phyloP scores from a whole-genome alignment of 331 rosid genomes.

The Malus hybrid region DNA sequence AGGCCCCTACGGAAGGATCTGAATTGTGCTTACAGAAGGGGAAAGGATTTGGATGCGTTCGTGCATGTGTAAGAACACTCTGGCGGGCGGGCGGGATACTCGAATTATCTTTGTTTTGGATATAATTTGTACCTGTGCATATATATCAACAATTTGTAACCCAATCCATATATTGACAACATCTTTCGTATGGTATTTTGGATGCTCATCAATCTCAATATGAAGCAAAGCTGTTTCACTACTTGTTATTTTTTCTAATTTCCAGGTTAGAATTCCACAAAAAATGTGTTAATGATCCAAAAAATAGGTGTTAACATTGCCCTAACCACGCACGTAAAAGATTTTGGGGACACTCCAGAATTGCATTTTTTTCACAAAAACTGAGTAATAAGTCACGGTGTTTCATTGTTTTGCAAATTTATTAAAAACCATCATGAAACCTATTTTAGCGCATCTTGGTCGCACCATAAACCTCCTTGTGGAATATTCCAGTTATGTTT shows the following conservation, averaged over 20 bases:
- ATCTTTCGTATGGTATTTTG: neutral
- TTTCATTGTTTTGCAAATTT: too few species aligned
- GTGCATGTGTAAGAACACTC: conserved; percentile 4
- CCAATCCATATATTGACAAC: too few species aligned
- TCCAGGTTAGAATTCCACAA: neutral
- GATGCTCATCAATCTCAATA: neutral
- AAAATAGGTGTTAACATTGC: neutral
- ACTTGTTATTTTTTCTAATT: neutral
- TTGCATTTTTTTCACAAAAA: too few species aligned
- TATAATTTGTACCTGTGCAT: conserved; percentile 10
- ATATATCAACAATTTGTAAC: neutral
- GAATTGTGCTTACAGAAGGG: conserved; percentile 9
- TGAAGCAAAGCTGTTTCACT: neutral
- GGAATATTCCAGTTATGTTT: too few species aligned
- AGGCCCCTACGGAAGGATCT: conserved; percentile 16
- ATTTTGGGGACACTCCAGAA: neutral
- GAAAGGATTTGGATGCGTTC: neutral
- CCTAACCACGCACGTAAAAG: neutral
- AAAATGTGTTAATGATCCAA: neutral
- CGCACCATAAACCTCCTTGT: neutral
- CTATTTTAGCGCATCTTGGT: neutral
- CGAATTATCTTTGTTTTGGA: neutral
- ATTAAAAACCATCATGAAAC: neutral
- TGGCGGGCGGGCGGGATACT: neutral
- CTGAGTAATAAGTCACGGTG: neutral